Percentiles rank a stretch among this genome's conserved stretches.
These are phyloP conservation scores for Pichia sp. DNA, from an alignment of 1,139 yeast species.

Conservation along the genomic window DNA sequence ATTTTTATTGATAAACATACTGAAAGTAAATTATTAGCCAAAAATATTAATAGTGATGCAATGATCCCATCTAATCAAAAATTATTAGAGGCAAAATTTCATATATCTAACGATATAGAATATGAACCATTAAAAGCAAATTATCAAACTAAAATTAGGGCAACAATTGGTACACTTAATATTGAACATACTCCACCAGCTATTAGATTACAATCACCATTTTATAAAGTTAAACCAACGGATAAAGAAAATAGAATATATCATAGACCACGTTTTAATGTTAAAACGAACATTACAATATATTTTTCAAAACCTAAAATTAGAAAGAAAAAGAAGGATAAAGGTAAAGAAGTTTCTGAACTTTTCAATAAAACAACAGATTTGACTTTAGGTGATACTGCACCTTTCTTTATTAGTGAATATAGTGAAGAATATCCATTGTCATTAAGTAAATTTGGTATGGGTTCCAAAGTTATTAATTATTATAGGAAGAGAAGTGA, in stretches of 20 bases:
- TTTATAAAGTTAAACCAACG: constrained; percentile 71
- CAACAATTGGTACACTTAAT: constrained; percentile 83
- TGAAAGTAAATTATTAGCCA: constrained; percentile 11
- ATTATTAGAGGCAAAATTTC: constrained; percentile 51
- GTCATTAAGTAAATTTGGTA: constrained; percentile 82
- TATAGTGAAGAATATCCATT: constrained; percentile 88
- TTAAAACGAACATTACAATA: constrained; percentile 73
- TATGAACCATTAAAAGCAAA: constrained; percentile 80
- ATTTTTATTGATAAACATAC: constrained; percentile 48
- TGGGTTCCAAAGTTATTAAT: constrained; percentile 91
- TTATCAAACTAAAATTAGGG: constrained; percentile 86
- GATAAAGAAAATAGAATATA: constrained; percentile 68
- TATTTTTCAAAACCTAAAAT: constrained; percentile 68
- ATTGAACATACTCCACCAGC: constrained; percentile 95
- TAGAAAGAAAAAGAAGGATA: constrained; percentile 88
- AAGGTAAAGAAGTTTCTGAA: constrained; percentile 74
- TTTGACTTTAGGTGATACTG: constrained; percentile 78
- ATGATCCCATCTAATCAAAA: constrained; percentile 46
- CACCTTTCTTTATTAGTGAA: constrained; percentile 72
- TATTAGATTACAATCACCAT: constrained; percentile 79
- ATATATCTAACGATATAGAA: constrained; percentile 81
- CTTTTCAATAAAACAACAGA: constrained; percentile 67
- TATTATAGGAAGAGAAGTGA: constrained; percentile 81
- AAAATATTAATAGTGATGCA: constrained; percentile 25
- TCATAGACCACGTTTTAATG: constrained; percentile 72